Conservation (phyloP, 2,329 filamentous ascomycete genomes). For the Fusarium kyushuense region DNA sequence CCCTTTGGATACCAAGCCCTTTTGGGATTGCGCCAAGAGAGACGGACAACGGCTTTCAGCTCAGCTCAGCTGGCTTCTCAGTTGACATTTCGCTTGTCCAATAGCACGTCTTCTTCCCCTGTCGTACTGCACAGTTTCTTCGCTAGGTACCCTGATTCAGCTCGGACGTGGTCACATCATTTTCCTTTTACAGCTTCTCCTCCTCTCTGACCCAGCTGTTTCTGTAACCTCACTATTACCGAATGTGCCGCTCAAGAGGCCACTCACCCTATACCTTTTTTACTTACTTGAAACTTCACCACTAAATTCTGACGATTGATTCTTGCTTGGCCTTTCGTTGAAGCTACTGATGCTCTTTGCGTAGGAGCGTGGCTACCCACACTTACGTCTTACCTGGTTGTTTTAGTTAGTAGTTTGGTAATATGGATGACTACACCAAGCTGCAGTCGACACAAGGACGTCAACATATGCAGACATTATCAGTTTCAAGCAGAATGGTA, state of each 20-base stretch:
- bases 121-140: conserved; percentile 15
- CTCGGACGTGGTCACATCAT: conserved; percentile 33
- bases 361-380: neutral
- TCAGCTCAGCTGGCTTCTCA: conserved; percentile 44
- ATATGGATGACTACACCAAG: neutral
- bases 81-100: conserved; percentile 31
- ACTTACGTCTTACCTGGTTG: neutral
- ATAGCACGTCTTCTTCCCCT: conserved; percentile 33
- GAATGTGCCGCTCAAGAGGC: neutral
- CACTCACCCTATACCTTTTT: conserved; percentile 9
- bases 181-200: conserved; percentile 25
- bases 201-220: conserved; percentile 10
- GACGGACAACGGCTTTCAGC: conserved; percentile 47
- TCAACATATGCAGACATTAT: conserved; percentile 1
- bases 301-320: neutral
- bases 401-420: neutral
- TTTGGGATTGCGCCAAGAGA: conserved; percentile 39
- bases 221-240: conserved; percentile 2
- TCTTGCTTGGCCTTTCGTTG: too few relatives aligned
- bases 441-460: neutral
- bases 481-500: neutral
- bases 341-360: too few relatives aligned
- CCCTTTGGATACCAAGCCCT: conserved; percentile 34
- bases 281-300: neutral
- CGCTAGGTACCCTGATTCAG: conserved; percentile 38